Percentiles rank a stretch among this genome's conserved stretches.
Conservation (phyloP, 2,329 filamentous ascomycete genomes). For the Cercospora sojina region DNA sequence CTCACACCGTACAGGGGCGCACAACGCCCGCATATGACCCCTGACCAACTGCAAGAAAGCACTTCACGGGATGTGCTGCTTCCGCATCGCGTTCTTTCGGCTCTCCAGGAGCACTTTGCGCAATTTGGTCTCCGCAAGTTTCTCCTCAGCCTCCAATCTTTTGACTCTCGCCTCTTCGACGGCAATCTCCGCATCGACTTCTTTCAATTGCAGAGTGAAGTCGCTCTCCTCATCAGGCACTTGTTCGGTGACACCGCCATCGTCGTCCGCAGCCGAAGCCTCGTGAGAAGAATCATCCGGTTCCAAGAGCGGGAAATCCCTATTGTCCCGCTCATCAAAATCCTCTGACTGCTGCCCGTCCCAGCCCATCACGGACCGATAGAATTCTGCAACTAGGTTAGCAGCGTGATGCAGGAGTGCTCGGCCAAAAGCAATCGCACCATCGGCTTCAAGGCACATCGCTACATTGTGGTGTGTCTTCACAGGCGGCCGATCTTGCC, state of each 20-base stretch:
- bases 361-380: background rate
- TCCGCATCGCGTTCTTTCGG: background rate
- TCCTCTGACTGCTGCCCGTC: too few relatives aligned
- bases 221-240: background rate
- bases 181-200: slow-evolving; percentile 34
- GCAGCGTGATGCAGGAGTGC: too few relatives aligned
- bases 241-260: too few relatives aligned
- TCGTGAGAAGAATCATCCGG: too few relatives aligned
- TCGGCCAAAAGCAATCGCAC: too few relatives aligned
- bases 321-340: too few relatives aligned
- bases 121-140: background rate
- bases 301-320: too few relatives aligned
- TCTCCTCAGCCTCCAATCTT: background rate
- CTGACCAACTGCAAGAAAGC: too few relatives aligned
- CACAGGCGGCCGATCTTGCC: background rate
- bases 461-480: background rate
- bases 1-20: too few relatives aligned
- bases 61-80: too few relatives aligned
- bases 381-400: background rate
- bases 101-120: background rate
- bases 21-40: too few relatives aligned
- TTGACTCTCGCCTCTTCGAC: slow-evolving; percentile 35
- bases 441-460: background rate
- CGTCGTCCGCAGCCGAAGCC: too few relatives aligned
- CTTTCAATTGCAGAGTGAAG: background rate